These are phyloP conservation scores for Emergomyces orientalis DNA, from an alignment of 2,329 filamentous ascomycete species.

Conservation along the genomic window DNA sequence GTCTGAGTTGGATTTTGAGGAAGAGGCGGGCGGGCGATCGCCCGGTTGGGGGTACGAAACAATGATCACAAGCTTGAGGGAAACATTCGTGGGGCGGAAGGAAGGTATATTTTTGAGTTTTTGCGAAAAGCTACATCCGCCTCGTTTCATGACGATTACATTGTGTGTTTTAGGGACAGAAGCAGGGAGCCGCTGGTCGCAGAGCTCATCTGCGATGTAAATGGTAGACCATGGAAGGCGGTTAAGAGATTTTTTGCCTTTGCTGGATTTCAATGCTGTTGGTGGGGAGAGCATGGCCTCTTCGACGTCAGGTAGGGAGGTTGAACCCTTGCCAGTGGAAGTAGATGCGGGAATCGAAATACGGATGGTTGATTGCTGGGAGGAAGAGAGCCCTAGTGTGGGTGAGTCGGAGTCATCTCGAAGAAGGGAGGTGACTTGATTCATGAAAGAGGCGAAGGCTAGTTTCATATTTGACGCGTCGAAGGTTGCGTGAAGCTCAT, in stretches of 20 bases:
- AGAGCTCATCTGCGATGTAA: constrained; percentile 63
- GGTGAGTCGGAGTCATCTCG: constrained; percentile 33
- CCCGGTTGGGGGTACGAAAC: constrained; percentile 32
- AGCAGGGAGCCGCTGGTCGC: constrained; percentile 45
- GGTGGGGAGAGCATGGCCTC: constrained; percentile 40
- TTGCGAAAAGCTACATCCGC: constrained; percentile 71
- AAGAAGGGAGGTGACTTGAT: constrained; percentile 44
- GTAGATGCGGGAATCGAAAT: constrained; percentile 41
- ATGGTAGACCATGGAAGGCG: constrained; percentile 59
- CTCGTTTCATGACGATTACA: constrained; percentile 71
- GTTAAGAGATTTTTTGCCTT: constrained; percentile 32
- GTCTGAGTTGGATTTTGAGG: constrained; percentile 11
- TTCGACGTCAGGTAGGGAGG: constrained; percentile 57
- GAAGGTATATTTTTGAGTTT: constrained; percentile 81
- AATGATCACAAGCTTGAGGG: constrained; percentile 62
- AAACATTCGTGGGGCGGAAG: constrained; percentile 51
- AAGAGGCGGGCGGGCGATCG: constrained; percentile 14
- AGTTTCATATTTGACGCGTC: constrained; percentile 27
- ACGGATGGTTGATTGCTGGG: constrained; percentile 27
- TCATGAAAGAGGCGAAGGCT: constrained; percentile 40
- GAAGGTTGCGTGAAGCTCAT: constrained; percentile 20
- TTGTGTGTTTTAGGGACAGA: constrained; percentile 52
- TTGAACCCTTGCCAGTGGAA: constrained; percentile 48
- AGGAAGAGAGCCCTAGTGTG: constrained; percentile 24
- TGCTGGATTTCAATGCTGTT: constrained; percentile 12